phyloP scores from a whole-genome alignment of 2,329 filamentous ascomycete genomes.

The Claviceps sp. region DNA sequence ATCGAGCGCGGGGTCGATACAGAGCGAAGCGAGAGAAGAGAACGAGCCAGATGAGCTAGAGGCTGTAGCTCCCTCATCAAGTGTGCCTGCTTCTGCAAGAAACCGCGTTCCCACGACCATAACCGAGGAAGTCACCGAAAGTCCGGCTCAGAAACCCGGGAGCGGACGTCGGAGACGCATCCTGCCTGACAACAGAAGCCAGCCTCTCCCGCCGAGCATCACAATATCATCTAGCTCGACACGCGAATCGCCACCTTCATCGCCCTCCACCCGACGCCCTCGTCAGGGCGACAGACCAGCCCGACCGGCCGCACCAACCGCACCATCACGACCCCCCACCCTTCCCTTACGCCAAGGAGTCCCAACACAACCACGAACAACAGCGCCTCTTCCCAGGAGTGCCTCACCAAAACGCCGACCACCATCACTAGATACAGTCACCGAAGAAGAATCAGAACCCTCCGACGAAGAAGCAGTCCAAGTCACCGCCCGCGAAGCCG shows the following conservation, averaged over 20 bases:
- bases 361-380: not conserved
- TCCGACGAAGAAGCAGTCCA: conserved; percentile 28
- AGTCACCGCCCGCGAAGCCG: conserved; percentile 29
- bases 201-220: not conserved
- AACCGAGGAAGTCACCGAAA: conserved; percentile 24
- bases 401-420: not conserved
- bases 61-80: conserved; percentile 4
- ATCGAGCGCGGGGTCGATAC: not conserved
- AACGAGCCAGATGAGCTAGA: conserved; percentile 2
- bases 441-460: conserved; percentile 4
- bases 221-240: not conserved
- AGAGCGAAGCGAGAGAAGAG: not conserved
- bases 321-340: not conserved
- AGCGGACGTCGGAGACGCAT: conserved; percentile 36
- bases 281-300: conserved; percentile 19
- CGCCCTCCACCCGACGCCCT: conserved; percentile 30
- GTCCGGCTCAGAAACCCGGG: conserved; percentile 40
- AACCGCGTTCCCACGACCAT: conserved; percentile 6
- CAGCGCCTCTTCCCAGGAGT: not conserved
- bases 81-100: conserved; percentile 4
- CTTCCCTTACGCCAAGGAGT: not conserved
- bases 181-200: conserved; percentile 13
- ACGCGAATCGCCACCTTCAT: conserved; percentile 18
- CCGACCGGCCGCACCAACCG: not conserved
- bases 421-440: not conserved